Evolutionary conservation across 768 basidiomycete genomes (phyloP).

Genomic region (Daedaleopsis sinensis): DNA sequence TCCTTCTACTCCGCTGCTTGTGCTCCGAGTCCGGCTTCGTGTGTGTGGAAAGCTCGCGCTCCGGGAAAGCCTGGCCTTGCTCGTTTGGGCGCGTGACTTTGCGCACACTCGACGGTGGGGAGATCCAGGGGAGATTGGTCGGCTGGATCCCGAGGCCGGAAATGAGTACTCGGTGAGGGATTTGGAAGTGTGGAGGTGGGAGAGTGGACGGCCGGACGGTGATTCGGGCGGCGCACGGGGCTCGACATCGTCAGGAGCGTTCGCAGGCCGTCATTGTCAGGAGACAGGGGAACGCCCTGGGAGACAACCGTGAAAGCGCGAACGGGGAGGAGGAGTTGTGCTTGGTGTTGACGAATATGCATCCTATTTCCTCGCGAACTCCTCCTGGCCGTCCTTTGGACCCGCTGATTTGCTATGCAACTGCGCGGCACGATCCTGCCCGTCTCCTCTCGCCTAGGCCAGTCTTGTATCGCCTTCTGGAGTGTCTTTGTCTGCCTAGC

Average conservation of each 20-base stretch:
- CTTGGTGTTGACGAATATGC: not conserved
- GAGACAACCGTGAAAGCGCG: no score
- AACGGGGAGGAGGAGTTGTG: no score
- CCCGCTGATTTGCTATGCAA: not conserved
- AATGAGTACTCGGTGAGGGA: not conserved
- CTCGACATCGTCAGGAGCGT: not conserved
- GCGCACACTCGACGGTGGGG: not conserved
- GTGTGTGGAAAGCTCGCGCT: not conserved
- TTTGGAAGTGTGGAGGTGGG: not conserved
- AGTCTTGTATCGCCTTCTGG: not conserved
- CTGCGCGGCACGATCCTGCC: not conserved
- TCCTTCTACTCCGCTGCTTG: not conserved
- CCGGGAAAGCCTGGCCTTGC: not conserved
- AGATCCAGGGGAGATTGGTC: not conserved
- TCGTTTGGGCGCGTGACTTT: not conserved
- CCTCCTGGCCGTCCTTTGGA: not conserved
- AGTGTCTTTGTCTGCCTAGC: no score
- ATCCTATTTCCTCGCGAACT: not conserved
- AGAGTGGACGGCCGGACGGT: not conserved
- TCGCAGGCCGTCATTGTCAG: not conserved
- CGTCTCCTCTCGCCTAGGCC: not conserved
- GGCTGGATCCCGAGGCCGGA: not conserved
- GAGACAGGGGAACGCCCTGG: not conserved
- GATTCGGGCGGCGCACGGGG: not conserved
- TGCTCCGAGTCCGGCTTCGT: not conserved